phyloP scores from a whole-genome alignment of 805 yeast species.

The Hanseniaspora jakobsenii region DNA sequence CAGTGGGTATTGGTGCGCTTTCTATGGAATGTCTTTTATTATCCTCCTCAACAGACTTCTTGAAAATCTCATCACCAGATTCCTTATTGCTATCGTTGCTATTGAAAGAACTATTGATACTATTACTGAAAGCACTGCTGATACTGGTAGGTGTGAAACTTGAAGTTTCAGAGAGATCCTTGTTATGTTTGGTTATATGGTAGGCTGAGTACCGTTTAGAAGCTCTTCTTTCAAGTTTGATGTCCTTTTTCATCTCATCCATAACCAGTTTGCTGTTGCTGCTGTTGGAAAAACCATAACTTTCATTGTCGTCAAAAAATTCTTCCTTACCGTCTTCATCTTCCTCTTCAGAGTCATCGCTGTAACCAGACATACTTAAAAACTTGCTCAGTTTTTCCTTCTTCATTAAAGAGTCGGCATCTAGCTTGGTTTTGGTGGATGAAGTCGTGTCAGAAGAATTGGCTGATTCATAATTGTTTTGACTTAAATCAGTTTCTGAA shows the following conservation, averaged over 20 bases:
- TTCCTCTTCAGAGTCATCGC: not conserved
- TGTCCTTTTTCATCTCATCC: slow-evolving; percentile 66
- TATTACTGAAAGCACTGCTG: too few species aligned
- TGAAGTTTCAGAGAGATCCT: too few species aligned
- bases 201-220: slow-evolving; percentile 89
- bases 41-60: too few species aligned
- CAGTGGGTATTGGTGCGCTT: slow-evolving; percentile 10
- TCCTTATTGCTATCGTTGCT: not conserved
- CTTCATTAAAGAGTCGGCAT: slow-evolving; percentile 12
- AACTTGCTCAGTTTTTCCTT: slow-evolving; percentile 15
- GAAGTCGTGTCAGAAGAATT: not conserved
- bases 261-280: slow-evolving; percentile 34
- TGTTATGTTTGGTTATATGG: slow-evolving; percentile 67
- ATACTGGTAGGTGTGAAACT: too few species aligned
- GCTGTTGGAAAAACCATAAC: slow-evolving; percentile 30
- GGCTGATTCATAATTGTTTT: not conserved
- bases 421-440: slow-evolving; percentile 1
- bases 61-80: slow-evolving; percentile 1
- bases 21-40: too few species aligned
- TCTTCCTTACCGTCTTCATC: slow-evolving; percentile 50
- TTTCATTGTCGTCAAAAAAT: slow-evolving; percentile 26
- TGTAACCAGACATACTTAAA: slow-evolving; percentile 11
- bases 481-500: not conserved
- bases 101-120: too few species aligned
- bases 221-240: slow-evolving; percentile 79